Evolutionary conservation across 139 green algal genomes (phyloP), one percentile per base, ranked within the genome.

Genomic region (Asterochloris sp.): DNA sequence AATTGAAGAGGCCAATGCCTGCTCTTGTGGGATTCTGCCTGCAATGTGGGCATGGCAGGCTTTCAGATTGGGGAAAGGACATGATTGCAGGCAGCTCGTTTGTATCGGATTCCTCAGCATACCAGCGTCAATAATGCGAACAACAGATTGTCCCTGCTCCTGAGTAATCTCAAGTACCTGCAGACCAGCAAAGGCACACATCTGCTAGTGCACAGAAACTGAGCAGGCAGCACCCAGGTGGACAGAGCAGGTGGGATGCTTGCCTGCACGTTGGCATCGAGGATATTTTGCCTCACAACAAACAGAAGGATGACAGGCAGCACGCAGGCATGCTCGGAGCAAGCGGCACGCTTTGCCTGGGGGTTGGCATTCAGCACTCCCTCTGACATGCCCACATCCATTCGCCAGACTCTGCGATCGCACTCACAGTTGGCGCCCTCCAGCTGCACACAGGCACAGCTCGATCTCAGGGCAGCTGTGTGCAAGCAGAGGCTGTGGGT

Each of bases 381-480:
- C 10, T 82, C 87, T 8, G 88, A 94, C 95, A 98, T 98, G 73
- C 95, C 95, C 11, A 96, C 95, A 85, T 98, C 95, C 68, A 97
- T 91, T n/a, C 95, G 89, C 95, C 95, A 98, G 67, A 98, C 90
- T 47, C 88, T 80, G 19, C 90, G 89, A 67, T 95, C 88, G 74
- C 93, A 97, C 85, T 98, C 95, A 82, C 89, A 93, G 88, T 98
- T 98, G 28, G 88, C 87, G 13, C 95, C 95, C 13, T 69, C 73
- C 86, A 92, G 87, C 85, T 92, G 84, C 76, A 83, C n/a, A 29
- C 19, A 68, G n/a, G 69, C 15, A 73, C 79, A 78, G 21, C 21
- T 61, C 47, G 23, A 12, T 38, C 29, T 26, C 9, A 79, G 26
- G 29, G 21, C 29, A 26, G 23, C 0, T 54, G 38, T 54, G 38